Evolutionary conservation across 2,329 filamentous ascomycete genomes (phyloP), one percentile per base, ranked within the genome.

Genomic region (Fusarium sacchari): DNA sequence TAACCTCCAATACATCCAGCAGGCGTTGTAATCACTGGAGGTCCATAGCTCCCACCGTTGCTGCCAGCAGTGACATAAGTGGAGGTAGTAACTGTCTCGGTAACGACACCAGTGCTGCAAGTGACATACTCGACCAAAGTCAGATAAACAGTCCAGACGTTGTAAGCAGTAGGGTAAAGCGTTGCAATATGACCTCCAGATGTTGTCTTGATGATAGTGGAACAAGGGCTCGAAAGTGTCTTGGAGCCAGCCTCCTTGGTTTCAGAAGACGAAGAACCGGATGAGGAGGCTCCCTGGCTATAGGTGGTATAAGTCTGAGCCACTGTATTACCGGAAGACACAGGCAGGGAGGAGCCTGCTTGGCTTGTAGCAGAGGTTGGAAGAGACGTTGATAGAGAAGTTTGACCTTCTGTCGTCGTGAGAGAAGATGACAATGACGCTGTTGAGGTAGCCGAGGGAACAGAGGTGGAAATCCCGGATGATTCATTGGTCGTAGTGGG

Each of bases 351-450:
- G 6, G 28, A 50, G 12, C 22, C 47, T 18, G 28, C 12, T 24
- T 32, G 22, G 17, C 47, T 32, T 32, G 47, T 50, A 17, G 5
- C 47, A 14, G 47, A 32, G 47, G 4, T 32, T 32, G 47, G 8
- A 3, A 14, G 6, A 6, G 28, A 50, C 18, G 47, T 50, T 7
- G 47, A 50, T 24, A 18, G 5, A 50, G 47, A 50, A 32, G 28
- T 4, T 6, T 20, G 15, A 6, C 12, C 5, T 1, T 18, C 12
- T 7, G 28, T 32, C 2, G 28, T 50, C 5, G 11, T 6, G 4
- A 24, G 14, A 32, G 22, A 30, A 3, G 28, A 24, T 20, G 1
- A 4, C 2, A 30, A 24, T 2, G 22, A 50, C 13, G 3, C 5
- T 7, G 47, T 50, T 3, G 28, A 18, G 13, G 28, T 32, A 18